A percentile compares a stretch with the other conserved stretches of the same genome.
phyloP scores from a whole-genome alignment of 2,329 filamentous ascomycete species.

The Fusarium continuum region DNA sequence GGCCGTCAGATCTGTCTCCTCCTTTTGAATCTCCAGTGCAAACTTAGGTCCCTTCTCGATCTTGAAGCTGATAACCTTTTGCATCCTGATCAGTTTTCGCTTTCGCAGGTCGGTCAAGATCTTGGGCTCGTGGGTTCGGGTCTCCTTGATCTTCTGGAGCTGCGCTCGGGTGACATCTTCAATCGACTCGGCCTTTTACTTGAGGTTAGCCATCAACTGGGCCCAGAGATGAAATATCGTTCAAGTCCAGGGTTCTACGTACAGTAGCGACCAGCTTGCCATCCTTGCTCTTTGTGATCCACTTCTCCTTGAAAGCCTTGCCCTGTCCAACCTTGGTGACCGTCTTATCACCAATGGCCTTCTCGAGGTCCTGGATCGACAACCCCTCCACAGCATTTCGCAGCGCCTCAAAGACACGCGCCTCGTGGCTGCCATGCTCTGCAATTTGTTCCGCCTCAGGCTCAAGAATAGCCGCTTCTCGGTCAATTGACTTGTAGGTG shows the following conservation, averaged over 20 bases:
- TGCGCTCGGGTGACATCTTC: conserved; percentile 81
- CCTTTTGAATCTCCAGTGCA: conserved; percentile 85
- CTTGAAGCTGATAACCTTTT: conserved; percentile 87
- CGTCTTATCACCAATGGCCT: conserved; percentile 75
- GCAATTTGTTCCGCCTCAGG: conserved; percentile 77
- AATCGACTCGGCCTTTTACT: conserved; percentile 71
- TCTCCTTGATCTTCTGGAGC: conserved; percentile 76
- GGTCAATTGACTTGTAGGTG: conserved; percentile 82
- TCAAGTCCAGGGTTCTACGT: conserved; percentile 36
- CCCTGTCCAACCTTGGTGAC: conserved; percentile 88
- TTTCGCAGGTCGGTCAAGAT: conserved; percentile 85
- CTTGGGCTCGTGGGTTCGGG: conserved; percentile 77
- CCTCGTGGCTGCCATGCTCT: conserved; percentile 81
- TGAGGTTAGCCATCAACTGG: conserved; percentile 4
- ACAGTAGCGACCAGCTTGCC: conserved; percentile 65
- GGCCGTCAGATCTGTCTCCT: conserved; percentile 93
- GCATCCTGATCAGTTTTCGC: conserved; percentile 84
- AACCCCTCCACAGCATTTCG: conserved; percentile 79
- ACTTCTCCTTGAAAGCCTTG: conserved; percentile 88
- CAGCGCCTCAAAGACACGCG: conserved; percentile 81
- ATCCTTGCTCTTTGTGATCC: conserved; percentile 70
- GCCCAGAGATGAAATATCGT: not conserved
- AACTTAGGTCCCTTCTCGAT: conserved; percentile 89
- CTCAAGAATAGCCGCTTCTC: conserved; percentile 80
- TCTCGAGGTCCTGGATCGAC: conserved; percentile 78